Evolutionary conservation across 768 basidiomycete species (phyloP).

Genomic region (Tylopilus sp.): DNA sequence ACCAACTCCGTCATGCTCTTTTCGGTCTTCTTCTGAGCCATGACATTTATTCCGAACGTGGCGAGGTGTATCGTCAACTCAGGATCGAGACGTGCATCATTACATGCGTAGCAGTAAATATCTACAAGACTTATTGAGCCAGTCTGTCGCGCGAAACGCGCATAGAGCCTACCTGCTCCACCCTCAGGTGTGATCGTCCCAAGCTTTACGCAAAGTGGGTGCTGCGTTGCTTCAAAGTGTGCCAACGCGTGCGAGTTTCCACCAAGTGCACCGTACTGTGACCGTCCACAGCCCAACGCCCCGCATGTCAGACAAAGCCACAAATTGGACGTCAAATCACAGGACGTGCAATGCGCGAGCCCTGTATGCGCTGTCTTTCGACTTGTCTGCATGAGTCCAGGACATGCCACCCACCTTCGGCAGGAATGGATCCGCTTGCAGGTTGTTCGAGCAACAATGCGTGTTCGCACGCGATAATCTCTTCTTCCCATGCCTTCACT

Average conservation of each 20-base stretch:
- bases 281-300: constrained; percentile 81
- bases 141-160: not conserved
- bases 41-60: constrained; percentile 85
- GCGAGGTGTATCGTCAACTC: constrained; percentile 69
- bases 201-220: constrained; percentile 85
- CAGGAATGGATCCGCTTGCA: constrained; percentile 19
- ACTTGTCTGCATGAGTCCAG: not conserved
- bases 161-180: constrained; percentile 59
- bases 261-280: constrained; percentile 74
- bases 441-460: constrained; percentile 53
- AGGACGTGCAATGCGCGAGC: constrained; percentile 75
- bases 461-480: constrained; percentile 85
- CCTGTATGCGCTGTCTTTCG: constrained; percentile 38
- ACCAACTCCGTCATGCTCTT: constrained; percentile 97
- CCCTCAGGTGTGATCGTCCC: constrained; percentile 98
- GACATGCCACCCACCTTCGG: constrained; percentile 19
- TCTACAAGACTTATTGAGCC: constrained; percentile 41
- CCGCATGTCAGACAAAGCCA: constrained; percentile 97
- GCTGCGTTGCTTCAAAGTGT: constrained; percentile 70
- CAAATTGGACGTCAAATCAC: constrained; percentile 85
- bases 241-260: constrained; percentile 89
- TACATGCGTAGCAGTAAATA: constrained; percentile 89
- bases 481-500: constrained; percentile 98
- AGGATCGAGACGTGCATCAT: constrained; percentile 79
- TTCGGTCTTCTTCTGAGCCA: constrained; percentile 82